A percentile compares a stretch with the other conserved stretches of the same genome.
phyloP scores from a whole-genome alignment of 805 yeast species.

The Kodamaea hsintzibuensis region DNA sequence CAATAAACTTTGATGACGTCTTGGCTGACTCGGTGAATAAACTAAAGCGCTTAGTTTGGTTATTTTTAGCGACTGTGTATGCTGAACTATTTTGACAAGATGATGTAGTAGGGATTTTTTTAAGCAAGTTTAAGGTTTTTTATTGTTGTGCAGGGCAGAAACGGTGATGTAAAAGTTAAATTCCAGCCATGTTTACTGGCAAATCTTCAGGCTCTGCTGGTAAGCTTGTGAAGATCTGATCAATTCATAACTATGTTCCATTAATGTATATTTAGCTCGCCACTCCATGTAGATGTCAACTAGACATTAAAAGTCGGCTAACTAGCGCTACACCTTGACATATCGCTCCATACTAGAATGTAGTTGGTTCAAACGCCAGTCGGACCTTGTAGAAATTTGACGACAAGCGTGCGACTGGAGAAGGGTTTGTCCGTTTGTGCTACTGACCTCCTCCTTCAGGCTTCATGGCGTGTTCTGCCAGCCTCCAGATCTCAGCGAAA shows the following conservation, averaged over 20 bases:
- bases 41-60: not conserved
- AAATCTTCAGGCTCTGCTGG: not conserved
- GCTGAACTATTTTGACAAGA: not conserved
- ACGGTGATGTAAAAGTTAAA: not conserved
- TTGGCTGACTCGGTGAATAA: not conserved
- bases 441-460: not conserved
- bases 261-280: not conserved
- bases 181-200: not conserved
- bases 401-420: not conserved
- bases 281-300: not conserved
- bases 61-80: not conserved
- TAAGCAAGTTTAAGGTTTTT: not conserved
- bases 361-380: not conserved
- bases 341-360: not conserved
- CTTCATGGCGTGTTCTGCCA: not conserved
- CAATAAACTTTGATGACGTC: not conserved
- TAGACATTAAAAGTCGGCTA: not conserved
- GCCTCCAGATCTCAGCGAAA: not conserved
- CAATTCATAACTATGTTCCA: too few species aligned
- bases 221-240: not conserved
- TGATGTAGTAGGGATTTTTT: not conserved
- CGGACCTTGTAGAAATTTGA: not conserved
- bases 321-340: not conserved
- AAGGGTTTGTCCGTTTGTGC: not conserved
- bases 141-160: not conserved